Conservation (phyloP, 2,329 filamentous ascomycete genomes). For the Fusarium nematophilum region DNA sequence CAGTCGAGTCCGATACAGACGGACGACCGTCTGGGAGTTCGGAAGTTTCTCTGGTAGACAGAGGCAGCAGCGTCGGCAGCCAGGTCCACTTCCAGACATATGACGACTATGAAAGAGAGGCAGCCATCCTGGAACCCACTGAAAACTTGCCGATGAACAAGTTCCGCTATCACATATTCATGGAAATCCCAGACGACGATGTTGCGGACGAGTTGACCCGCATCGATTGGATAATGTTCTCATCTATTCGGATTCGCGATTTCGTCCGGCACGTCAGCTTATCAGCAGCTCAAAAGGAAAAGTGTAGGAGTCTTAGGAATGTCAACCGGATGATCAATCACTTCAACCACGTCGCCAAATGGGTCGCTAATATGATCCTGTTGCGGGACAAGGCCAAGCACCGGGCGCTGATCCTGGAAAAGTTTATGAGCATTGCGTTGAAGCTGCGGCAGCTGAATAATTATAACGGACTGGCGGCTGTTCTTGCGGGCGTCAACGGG, state of each 20-base stretch:
- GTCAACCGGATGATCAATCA: constrained; percentile 95
- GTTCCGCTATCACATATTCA: constrained; percentile 88
- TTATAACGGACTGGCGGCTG: constrained; percentile 94
- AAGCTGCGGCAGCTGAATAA: constrained; percentile 94
- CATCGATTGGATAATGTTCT: constrained; percentile 99
- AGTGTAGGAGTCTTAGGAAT: constrained; percentile 81
- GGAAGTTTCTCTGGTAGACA: constrained; percentile 54
- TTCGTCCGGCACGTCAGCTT: constrained; percentile 91
- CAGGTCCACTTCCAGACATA: constrained; percentile 72
- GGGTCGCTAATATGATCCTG: constrained; percentile 85
- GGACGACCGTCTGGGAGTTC: constrained; percentile 60
- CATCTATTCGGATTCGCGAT: constrained; percentile 91
- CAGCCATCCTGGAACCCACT: constrained; percentile 76
- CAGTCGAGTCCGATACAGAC: constrained; percentile 60
- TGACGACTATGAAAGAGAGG: constrained; percentile 85
- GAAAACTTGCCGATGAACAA: constrained; percentile 81
- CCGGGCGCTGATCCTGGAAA: constrained; percentile 88
- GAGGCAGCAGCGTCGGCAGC: constrained; percentile 53
- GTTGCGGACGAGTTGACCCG: constrained; percentile 92
- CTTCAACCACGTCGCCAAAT: constrained; percentile 87
- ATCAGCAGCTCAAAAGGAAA: constrained; percentile 75
- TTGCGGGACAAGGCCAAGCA: constrained; percentile 97
- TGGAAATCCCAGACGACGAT: constrained; percentile 85
- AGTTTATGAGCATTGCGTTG: constrained; percentile 91
- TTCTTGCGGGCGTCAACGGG: constrained; percentile 92